Base-by-base conservation (phyloP, 176 grass and related monocot species). In the Eleusine indica region DNA sequence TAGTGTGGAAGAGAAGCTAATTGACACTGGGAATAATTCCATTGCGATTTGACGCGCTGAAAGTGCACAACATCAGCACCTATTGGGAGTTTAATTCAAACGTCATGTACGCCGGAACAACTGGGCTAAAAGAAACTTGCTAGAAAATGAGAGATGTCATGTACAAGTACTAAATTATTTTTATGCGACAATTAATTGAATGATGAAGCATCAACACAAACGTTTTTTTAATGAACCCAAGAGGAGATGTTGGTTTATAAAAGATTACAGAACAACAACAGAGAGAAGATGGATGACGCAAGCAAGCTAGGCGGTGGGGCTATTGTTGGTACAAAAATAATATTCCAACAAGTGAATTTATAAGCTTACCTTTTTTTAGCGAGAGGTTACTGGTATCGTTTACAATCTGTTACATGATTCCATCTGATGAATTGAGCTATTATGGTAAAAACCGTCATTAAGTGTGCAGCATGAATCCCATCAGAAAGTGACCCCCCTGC, bases 401-500 rank as follows among this genome's bases (percentile, higher is more conserved):
- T 38, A 67, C 47, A 21, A 38, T 62, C 5, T 28, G 39, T 70
- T 87, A 32, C 75, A 35, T 35, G 32, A 2, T 4, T 43, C 9
- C 9, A 57, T 68, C 38, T 41, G 83, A 86, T 49, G 83, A 85
- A 70, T 10, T 67, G 78, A 78, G 73, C 39, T 72, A 58, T 86
- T 86, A 82, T 77, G 83, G 79, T 86, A 82, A 86, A 86, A 18
- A 19, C 58, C 14, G 35, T 79, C 79, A 88, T 86, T 74, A 78
- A 78, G 35, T 77, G 66, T 84, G 61, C 61, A 64, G 9, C 25
- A 82, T 86, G 79, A 57, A 78, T 82, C 83, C 78, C 67, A 73
- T 90, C 73, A 73, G 78, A 86, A 86, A 86, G 88, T n/a, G 88
- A 90, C 79, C 18, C 67, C 32, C 32, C 32, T 38, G 73, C 78